Evolutionary conservation across 2,329 filamentous ascomycete species (phyloP), one percentile per base, ranked within the genome.

Genomic region (Lecanosticta acicola): DNA sequence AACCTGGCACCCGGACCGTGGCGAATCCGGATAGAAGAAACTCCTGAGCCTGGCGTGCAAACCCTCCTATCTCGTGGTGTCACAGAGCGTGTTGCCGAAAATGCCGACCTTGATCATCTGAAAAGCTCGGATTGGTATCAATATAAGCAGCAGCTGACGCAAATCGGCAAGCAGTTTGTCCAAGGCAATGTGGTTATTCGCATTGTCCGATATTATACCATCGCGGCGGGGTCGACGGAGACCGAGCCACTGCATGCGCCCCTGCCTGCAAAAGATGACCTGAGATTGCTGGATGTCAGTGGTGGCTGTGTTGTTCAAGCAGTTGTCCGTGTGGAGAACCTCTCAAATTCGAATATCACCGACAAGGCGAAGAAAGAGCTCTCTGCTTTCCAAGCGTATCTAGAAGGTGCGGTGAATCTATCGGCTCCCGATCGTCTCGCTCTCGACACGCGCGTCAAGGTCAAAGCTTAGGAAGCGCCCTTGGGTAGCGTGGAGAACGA

Each of bases 271-370:
- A 66, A 75, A 36, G 56, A 68, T 10, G 62, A 72, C 3, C 67
- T 81, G 50, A 58, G 67, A 16, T 71, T 73, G 2, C 60, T 81
- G 3, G 80, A 83, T 56, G 66, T 70, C 8, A 80, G 73, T 41
- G 78, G 78, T 17, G 70, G 71, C 35, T 82, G 80, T 56, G 62
- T 82, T 19, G 63, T 83, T 16, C 77, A 82, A 54, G 75, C 77
- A 2, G 73, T 71, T 2, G 72, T 83, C 32, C 73, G 74, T 5
- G 71, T 82, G 3, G 72, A 77, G 47, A 77, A 81, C 50, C 70
- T 71, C 40, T 71, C 68, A 14, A 77, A 78, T 42, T 71, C 75
- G 19, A 71, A 74, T 41, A 68, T 79, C 14, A 69, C 79, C 55
- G 75, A 76, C 41, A 65, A 66, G 20, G 80, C 75, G 1, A 74